phyloP scores from a whole-genome alignment of 805 yeast genomes.

The Pichia phayaonensis region DNA sequence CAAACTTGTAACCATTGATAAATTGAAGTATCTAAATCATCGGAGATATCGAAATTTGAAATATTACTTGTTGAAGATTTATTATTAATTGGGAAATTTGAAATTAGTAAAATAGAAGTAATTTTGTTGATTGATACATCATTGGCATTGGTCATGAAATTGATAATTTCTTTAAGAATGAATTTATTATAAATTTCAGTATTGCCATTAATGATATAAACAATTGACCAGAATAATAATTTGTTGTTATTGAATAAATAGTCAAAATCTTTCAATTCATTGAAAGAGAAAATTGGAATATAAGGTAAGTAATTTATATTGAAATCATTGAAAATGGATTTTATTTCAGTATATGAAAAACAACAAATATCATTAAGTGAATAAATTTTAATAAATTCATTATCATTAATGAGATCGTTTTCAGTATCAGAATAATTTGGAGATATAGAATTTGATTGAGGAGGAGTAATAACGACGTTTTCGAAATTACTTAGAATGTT shows the following conservation, averaged over 20 bases:
- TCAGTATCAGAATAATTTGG: constrained; percentile 14
- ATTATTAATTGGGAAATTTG: constrained; percentile 20
- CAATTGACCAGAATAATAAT: constrained; percentile 28
- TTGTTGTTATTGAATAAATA: constrained; percentile 14
- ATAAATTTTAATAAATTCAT: constrained; percentile 3
- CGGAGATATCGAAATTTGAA: constrained; percentile 6
- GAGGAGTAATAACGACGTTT: not conserved
- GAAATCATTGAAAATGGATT: constrained; percentile 13
- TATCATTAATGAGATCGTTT: not conserved
- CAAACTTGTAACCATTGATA: constrained; percentile 22
- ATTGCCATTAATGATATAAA: constrained; percentile 17
- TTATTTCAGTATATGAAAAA: constrained; percentile 11
- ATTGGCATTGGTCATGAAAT: not conserved
- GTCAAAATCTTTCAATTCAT: constrained; percentile 5
- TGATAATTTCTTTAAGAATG: constrained; percentile 13
- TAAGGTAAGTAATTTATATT: constrained; percentile 14
- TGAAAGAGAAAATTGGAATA: constrained; percentile 24
- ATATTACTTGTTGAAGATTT: not conserved
- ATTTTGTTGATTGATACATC: not conserved
- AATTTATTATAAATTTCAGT: constrained; percentile 12
- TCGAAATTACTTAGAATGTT: constrained; percentile 5
- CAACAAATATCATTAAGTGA: constrained; percentile 6
- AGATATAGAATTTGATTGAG: constrained; percentile 4
- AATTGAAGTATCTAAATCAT: constrained; percentile 15
- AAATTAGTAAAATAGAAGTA: constrained; percentile 18